Base-by-base conservation (phyloP, 495 filamentous ascomycete species). In the Penicilliopsis zonata region DNA sequence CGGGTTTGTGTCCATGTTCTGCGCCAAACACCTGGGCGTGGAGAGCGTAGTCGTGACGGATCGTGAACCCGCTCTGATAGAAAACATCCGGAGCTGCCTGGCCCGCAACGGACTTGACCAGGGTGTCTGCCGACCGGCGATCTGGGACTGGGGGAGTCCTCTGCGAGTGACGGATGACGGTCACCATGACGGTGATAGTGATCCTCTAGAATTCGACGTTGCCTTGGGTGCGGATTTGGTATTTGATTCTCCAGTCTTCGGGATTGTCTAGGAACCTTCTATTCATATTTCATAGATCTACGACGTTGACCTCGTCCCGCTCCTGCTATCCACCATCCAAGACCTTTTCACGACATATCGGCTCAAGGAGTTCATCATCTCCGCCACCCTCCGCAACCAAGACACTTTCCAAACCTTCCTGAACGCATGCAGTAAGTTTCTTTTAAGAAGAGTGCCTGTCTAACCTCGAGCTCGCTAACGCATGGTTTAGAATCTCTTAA, bases 1-100 rank as follows among this genome's bases (percentile, higher is more conserved):
- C 0, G 88, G 88, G 0, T 80, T 94, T 38, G 53, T 94, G 4
- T 80, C 82, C 0, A 70, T 95, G 6, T 59, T 94, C 12, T 90
- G 81, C 40, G 81, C 81, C 2, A 82, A 78, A 40, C 61, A 81
- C 46, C 67, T 94, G 0, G 61, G 53, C n/a, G 68, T 79, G 2
- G 53, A 49, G 2, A 61, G 68, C 22, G 72, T 87, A 28, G 59
- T 84, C 6, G 72, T 77, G 4, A 93, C 86, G 0, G 88, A 96
- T 47, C 86, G 86, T 0, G 85, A 86, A 28, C 71, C 67, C 13
- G 68, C 69, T 19, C 69, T 94, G 9, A 65, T 92, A 27, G 70
- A 76, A 43, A 66, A 71, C 37, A 65, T 92, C n/a, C 53, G 62
- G 16, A 67, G 70, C 6, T 88, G 79, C 49, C 52, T 79, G 24